Evolutionary conservation across 2,329 filamentous ascomycete species (phyloP), one percentile per base, ranked within the genome.

Genomic region (Calonectria fujianensis): DNA sequence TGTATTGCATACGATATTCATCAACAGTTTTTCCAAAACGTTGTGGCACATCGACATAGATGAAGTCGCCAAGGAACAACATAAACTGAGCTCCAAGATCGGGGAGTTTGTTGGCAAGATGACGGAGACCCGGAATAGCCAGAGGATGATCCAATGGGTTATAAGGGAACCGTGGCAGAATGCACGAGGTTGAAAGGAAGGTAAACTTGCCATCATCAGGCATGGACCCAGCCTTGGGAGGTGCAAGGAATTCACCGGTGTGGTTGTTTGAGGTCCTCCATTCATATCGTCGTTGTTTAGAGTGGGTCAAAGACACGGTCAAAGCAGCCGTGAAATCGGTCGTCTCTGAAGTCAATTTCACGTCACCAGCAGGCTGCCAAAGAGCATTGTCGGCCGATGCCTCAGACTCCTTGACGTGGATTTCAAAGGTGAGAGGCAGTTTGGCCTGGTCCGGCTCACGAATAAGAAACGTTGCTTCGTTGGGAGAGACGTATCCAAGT

Each of bases 101-200:
- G 0, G 93, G 93, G 6, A 98, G 87, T 57, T 93, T 90, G n/a
- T 91, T 89, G 2, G 95, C 93, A 70, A 99, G 89, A 79, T 95
- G 89, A 69, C 91, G 92, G 81, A 98, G 91, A 0, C 97, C 97
- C 0, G 94, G 94, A 59, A 98, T 94, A 14, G 94, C 90, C 3
- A 98, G 89, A 0, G 96, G 92, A 82, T 98, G 95, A 50, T 95
- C 91, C n/a, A 96, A 85, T 0, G 95, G 94, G 54, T 91, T 94
- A 85, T 99, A 99, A 0, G 97, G 97, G 71, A 98, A 95, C 24
- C 95, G 94, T 14, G 94, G 94, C 80, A 98, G 95, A 81, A 98
- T 95, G 85, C 97, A 99, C 52, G 95, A 98, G 0, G 95, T 97
- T 4, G 96, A 95, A 10, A 98, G 86, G 83, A 99, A 99, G 0